Percentiles rank a stretch among this genome's conserved stretches.
Conservation (phyloP, 2,329 filamentous ascomycete species). For the Daldinia eschscholtzii region DNA sequence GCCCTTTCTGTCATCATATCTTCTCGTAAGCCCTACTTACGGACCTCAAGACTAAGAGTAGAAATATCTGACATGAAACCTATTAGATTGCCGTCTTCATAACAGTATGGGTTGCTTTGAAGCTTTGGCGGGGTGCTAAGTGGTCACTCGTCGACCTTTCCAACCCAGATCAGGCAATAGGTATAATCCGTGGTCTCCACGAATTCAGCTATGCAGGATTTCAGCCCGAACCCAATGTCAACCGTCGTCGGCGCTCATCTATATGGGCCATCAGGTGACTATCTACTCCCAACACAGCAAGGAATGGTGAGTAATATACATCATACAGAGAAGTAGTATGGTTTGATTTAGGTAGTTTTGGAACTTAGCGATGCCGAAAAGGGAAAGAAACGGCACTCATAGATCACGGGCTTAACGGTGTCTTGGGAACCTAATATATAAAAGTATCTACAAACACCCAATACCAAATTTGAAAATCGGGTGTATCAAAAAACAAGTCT, state of each 20-base stretch:
- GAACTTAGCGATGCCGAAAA: not conserved
- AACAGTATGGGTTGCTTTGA: slow-evolving; percentile 50
- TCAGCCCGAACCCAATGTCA: not conserved
- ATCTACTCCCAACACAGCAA: not conserved
- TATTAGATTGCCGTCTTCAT: slow-evolving; percentile 51
- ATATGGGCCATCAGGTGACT: not conserved
- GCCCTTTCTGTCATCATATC: slow-evolving; percentile 56
- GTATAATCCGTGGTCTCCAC: slow-evolving; percentile 51
- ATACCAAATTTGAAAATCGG: too few relatives aligned
- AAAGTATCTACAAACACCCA: too few relatives aligned
- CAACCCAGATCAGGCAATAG: slow-evolving; percentile 46
- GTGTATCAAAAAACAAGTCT: not conserved
- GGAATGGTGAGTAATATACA: not conserved
- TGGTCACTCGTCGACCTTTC: slow-evolving; percentile 53
- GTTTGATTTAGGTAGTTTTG: not conserved
- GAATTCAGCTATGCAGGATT: slow-evolving; percentile 40
- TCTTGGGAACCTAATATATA: not conserved
- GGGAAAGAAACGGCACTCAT: too few relatives aligned
- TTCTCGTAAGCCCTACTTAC: slow-evolving; percentile 52
- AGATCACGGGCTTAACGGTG: not conserved
- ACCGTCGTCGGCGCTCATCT: not conserved
- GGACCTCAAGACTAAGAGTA: not conserved
- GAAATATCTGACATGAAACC: not conserved
- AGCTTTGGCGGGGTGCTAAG: slow-evolving; percentile 46
- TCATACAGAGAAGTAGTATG: not conserved